Evolutionary conservation across 352 stramenopile genomes (phyloP).

Genomic region (Globisporangium paroecandrum): DNA sequence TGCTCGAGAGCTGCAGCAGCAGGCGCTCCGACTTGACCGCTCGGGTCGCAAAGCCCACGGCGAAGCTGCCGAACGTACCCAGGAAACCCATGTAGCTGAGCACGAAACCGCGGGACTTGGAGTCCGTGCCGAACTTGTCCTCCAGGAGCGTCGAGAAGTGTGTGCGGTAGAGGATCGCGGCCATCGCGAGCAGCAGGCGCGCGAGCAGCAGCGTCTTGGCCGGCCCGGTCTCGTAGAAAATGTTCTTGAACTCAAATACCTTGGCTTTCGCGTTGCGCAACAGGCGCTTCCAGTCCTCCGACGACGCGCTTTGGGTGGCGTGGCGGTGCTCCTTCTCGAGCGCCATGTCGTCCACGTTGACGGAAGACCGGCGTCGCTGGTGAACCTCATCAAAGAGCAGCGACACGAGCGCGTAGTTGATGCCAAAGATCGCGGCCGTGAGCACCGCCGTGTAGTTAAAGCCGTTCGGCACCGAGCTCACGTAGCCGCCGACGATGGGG

Average conservation of each 20-base stretch:
- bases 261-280: constrained; percentile 50
- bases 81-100: constrained; percentile 82
- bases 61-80: constrained; percentile 57
- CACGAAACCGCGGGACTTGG: constrained; percentile 58
- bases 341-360: neutral
- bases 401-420: constrained; percentile 71
- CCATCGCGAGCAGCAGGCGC: constrained; percentile 69
- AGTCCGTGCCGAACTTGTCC: constrained; percentile 74
- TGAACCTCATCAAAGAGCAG: constrained; percentile 39
- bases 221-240: constrained; percentile 58
- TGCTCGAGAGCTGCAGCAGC: constrained; percentile 55
- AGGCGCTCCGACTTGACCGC: constrained; percentile 50
- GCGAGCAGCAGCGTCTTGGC: constrained; percentile 68
- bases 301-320: neutral
- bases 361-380: constrained; percentile 14
- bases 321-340: constrained; percentile 5
- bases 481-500: constrained; percentile 62
- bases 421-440: constrained; percentile 54
- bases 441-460: constrained; percentile 83
- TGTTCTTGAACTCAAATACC: constrained; percentile 55
- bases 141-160: constrained; percentile 77
- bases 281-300: constrained; percentile 32
- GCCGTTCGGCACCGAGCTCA: constrained; percentile 60
- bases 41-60: constrained; percentile 50
- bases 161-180: constrained; percentile 71